These are phyloP conservation scores for Peronospora belbahrii DNA, from an alignment of 352 stramenopile genomes.

Conservation along the genomic window DNA sequence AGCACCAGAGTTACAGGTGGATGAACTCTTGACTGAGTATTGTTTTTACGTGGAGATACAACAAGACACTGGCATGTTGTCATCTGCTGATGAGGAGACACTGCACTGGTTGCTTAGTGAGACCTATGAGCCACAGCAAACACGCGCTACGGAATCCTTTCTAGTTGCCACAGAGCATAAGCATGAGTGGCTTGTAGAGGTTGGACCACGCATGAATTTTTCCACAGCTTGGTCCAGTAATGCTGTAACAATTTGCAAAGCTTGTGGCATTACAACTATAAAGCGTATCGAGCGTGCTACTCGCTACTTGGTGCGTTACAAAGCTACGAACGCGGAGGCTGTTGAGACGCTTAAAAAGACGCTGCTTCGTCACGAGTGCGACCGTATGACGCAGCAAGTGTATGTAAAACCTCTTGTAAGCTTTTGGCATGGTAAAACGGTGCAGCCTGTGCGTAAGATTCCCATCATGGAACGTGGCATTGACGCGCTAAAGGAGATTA, in stretches of 20 bases:
- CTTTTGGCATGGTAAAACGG: constrained; percentile 84
- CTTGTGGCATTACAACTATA: constrained; percentile 86
- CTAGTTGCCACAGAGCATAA: constrained; percentile 16
- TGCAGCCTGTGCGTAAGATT: constrained; percentile 85
- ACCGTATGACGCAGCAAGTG: constrained; percentile 98
- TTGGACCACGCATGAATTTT: constrained; percentile 97
- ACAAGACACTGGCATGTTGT: constrained; percentile 30
- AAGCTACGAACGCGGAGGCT: constrained; percentile 29
- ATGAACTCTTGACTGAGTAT: constrained; percentile 87
- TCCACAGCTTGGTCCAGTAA: constrained; percentile 98
- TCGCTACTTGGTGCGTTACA: constrained; percentile 83
- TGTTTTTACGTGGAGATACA: constrained; percentile 95
- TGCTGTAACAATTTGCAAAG: constrained; percentile 93
- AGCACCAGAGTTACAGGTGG: constrained; percentile 26
- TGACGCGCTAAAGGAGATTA: constrained; percentile 93
- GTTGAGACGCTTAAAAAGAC: constrained; percentile 38
- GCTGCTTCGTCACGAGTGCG: constrained; percentile 73
- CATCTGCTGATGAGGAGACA: constrained; percentile 45
- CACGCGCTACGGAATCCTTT: constrained; percentile 49
- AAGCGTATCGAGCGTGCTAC: constrained; percentile 92
- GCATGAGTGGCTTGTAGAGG: constrained; percentile 86
- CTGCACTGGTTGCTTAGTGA: constrained; percentile 95
- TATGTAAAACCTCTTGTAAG: constrained; percentile 86
- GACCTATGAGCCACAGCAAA: constrained; percentile 92
- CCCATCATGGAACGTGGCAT: constrained; percentile 93